Conservation (phyloP, 2,329 filamentous ascomycete species). For the Kalaharituber pfeilii region DNA sequence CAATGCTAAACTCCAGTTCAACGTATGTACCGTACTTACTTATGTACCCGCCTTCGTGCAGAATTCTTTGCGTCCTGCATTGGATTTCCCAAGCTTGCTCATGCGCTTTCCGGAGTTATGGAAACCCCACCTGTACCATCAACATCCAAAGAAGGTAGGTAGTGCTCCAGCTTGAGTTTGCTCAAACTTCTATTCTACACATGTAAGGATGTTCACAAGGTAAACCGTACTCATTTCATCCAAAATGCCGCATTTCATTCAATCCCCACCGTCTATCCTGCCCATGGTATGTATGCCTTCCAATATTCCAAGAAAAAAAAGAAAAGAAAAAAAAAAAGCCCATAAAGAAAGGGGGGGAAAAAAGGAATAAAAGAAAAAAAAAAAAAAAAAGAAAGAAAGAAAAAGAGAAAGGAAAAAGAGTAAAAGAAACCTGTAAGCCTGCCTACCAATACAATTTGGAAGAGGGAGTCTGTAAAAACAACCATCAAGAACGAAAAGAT, state of each 20-base stretch:
- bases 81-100: not conserved
- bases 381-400: conserved; percentile 12
- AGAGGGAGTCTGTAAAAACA: not conserved
- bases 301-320: conserved; percentile 13
- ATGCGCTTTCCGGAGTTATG: not conserved
- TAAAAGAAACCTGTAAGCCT: conserved; percentile 7
- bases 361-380: conserved; percentile 13
- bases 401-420: conserved; percentile 4
- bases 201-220: too few relatives aligned
- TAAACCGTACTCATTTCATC: not conserved
- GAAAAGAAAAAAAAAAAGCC: conserved; percentile 10
- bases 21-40: not conserved
- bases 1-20: not conserved
- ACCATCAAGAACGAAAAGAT: not conserved
- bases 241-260: not conserved
- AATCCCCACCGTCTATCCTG: not conserved
- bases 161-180: too few relatives aligned
- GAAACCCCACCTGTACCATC: too few relatives aligned
- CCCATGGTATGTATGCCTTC: conserved; percentile 1
- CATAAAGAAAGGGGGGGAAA: not conserved
- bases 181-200: too few relatives aligned
- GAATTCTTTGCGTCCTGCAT: not conserved
- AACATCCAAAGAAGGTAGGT: too few relatives aligned
- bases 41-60: not conserved
- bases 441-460: not conserved